phyloP scores from a whole-genome alignment of 768 basidiomycete genomes.

The Hortiboletus flavorubellus region DNA sequence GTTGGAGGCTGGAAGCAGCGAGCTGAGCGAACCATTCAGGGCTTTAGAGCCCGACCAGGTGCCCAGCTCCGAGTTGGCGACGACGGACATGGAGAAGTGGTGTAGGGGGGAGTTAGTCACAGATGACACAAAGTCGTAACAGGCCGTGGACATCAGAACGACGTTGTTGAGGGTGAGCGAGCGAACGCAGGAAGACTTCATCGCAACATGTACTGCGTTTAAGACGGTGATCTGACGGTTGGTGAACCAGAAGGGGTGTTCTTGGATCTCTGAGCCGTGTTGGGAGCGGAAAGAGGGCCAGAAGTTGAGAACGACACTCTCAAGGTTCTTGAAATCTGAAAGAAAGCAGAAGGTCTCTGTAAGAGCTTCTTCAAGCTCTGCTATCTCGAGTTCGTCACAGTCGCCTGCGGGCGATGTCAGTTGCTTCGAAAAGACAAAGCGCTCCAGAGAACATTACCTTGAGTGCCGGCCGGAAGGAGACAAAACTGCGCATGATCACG shows the following conservation, averaged over 20 bases:
- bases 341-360: conserved; percentile 26
- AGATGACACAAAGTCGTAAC: conserved; percentile 28
- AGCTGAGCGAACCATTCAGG: conserved; percentile 23
- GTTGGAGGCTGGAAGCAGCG: conserved; percentile 24
- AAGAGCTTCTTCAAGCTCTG: conserved; percentile 30
- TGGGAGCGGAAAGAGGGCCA: conserved; percentile 31
- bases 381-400: conserved; percentile 29
- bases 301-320: conserved; percentile 25
- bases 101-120: conserved; percentile 26
- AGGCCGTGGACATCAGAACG: conserved; percentile 21
- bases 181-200: conserved; percentile 18
- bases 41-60: conserved; percentile 32
- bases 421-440: neutral
- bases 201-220: conserved; percentile 23
- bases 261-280: conserved; percentile 20
- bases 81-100: conserved; percentile 29
- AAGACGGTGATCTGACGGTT: conserved; percentile 25
- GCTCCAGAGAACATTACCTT: conserved; percentile 4
- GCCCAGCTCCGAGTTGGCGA: conserved; percentile 30
- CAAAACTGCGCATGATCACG: conserved; percentile 26
- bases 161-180: conserved; percentile 28
- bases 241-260: conserved; percentile 32
- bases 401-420: conserved; percentile 8
- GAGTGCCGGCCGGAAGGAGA: conserved; percentile 14
- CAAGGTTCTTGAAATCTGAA: conserved; percentile 17